A percentile compares a stretch with the other conserved stretches of the same genome.
These are phyloP conservation scores for Bolboschoenoplectus hybrid DNA, from an alignment of 202 grass and related monocot species.

Conservation along the genomic window DNA sequence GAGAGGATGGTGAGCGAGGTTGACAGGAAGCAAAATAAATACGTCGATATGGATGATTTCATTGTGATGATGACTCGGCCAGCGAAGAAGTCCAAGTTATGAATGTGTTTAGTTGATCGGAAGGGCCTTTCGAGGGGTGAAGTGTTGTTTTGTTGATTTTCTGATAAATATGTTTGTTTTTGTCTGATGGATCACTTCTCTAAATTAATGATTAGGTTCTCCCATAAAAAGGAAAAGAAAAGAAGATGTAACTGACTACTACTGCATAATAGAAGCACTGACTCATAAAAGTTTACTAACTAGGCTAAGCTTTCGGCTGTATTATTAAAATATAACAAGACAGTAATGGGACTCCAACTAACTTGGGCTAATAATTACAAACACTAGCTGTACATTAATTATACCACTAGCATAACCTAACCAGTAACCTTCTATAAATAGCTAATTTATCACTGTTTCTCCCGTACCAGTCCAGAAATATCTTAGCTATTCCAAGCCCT, in stretches of 20 bases:
- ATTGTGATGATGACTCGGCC: slow-evolving; percentile 81
- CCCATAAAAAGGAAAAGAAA: neutral
- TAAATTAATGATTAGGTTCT: neutral
- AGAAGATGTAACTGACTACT: neutral
- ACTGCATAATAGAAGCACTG: neutral
- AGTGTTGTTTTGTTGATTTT: no score
- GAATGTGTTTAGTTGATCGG: slow-evolving; percentile 15
- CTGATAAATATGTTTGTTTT: slow-evolving; percentile 4
- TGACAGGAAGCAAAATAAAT: slow-evolving; percentile 53
- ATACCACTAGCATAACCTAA: neutral
- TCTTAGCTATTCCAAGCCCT: neutral
- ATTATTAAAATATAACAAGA: neutral
- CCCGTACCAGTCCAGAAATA: neutral
- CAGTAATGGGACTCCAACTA: neutral
- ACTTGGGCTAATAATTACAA: neutral
- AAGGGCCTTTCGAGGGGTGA: neutral
- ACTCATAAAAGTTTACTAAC: neutral
- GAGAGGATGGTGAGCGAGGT: slow-evolving; percentile 57
- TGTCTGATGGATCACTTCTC: neutral
- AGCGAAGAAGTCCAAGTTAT: slow-evolving; percentile 46
- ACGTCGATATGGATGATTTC: slow-evolving; percentile 83
- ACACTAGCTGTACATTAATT: neutral
- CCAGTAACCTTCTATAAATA: neutral
- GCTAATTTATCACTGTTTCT: neutral
- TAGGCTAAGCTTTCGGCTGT: neutral